These are phyloP conservation scores for Eimeria tenella DNA, from an alignment of 169 alveolate genomes.

Conservation along the genomic window DNA sequence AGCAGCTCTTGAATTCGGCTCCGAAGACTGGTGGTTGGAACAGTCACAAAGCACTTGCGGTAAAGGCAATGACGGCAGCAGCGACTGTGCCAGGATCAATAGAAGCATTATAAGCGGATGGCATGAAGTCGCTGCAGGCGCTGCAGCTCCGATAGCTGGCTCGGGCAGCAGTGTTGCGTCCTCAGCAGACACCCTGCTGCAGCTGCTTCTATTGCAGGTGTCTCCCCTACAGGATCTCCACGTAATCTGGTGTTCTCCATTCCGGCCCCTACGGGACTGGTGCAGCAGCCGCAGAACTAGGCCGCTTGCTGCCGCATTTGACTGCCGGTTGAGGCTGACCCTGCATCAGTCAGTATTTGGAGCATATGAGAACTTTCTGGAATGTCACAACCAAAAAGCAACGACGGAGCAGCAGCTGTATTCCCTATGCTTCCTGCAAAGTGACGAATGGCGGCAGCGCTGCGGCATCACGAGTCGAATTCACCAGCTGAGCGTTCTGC, in stretches of 20 bases:
- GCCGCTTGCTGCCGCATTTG: constrained; percentile 63
- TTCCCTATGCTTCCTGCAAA: constrained; percentile 12
- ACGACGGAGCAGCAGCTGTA: constrained; percentile 8
- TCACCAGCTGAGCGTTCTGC: constrained; percentile 49
- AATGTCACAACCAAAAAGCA: background rate
- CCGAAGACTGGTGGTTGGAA: constrained; percentile 40
- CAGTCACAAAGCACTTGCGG: background rate
- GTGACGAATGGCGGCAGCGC: constrained; percentile 17
- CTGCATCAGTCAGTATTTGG: background rate
- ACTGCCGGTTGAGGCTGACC: constrained; percentile 61
- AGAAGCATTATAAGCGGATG: background rate
- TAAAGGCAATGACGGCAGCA: background rate
- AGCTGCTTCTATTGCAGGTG: constrained; percentile 50
- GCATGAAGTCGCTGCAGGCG: constrained; percentile 37
- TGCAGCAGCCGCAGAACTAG: constrained; percentile 57
- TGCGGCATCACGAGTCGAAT: constrained; percentile 50
- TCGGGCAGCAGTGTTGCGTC: background rate
- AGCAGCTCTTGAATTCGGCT: background rate
- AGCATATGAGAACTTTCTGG: constrained; percentile 28
- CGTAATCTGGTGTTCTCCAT: constrained; percentile 58
- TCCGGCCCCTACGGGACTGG: constrained; percentile 24
- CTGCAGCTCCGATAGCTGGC: background rate
- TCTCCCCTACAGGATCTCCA: constrained; percentile 50
- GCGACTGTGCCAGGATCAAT: background rate
- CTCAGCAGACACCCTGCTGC: constrained; percentile 58